A percentile compares a stretch with the other conserved stretches of the same genome.
These are phyloP conservation scores for Lasiosphaeriaceae sp. DNA, from an alignment of 495 filamentous ascomycete species.

Conservation along the genomic window DNA sequence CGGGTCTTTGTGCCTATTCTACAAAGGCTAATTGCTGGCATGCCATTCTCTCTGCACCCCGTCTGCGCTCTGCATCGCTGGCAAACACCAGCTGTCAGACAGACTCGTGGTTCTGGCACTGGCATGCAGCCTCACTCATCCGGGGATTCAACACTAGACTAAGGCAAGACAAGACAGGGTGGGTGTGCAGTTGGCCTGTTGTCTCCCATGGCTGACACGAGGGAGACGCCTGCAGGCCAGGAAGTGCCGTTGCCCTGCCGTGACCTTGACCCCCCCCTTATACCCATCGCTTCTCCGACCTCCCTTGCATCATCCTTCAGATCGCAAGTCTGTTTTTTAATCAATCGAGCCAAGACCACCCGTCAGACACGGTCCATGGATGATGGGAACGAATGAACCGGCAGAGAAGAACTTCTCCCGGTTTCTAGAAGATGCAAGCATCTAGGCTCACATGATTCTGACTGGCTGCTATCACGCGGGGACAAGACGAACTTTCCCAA, in stretches of 20 bases:
- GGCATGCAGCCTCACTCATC: too few relatives aligned
- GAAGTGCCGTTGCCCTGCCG: not conserved
- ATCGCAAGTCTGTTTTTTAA: not conserved
- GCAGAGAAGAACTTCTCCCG: conserved; percentile 8
- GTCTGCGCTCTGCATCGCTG: not conserved
- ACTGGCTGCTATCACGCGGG: too few relatives aligned
- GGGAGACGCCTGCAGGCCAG: not conserved
- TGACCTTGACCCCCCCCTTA: not conserved
- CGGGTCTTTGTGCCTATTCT: conserved; percentile 6
- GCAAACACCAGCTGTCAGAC: too few relatives aligned
- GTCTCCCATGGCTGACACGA: not conserved
- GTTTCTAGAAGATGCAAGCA: conserved; percentile 9
- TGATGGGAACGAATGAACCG: not conserved
- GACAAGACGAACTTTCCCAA: too few relatives aligned
- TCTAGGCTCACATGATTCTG: too few relatives aligned
- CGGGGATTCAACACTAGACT: too few relatives aligned
- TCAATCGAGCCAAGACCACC: not conserved
- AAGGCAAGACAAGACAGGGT: too few relatives aligned
- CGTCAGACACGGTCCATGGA: not conserved
- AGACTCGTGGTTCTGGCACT: too few relatives aligned
- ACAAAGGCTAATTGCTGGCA: not conserved
- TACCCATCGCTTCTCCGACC: not conserved
- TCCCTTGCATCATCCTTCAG: not conserved
- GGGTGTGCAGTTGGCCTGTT: too few relatives aligned
- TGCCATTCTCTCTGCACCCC: not conserved